phyloP scores from a whole-genome alignment of 345 rosid species.

The Eucalyptus microcorys region DNA sequence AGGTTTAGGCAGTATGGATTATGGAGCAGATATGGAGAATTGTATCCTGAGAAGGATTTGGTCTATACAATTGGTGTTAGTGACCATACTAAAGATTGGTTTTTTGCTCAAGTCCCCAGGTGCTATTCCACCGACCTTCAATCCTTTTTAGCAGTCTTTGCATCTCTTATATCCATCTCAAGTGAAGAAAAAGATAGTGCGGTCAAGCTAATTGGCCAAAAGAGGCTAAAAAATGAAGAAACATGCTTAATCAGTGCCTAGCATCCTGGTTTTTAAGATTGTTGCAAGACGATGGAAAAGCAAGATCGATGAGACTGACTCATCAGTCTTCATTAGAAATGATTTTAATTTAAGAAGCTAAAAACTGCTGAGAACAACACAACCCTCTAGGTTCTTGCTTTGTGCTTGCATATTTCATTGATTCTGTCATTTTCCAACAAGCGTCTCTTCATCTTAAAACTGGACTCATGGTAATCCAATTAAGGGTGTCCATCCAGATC shows the following conservation, averaged over 20 bases:
- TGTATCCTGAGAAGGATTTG: conserved; percentile 75
- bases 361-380: not conserved
- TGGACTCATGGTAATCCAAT: not conserved
- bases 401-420: not conserved
- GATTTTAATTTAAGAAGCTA: not conserved
- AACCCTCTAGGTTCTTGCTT: not conserved
- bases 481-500: not conserved
- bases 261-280: not conserved
- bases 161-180: not conserved
- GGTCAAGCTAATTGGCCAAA: not conserved
- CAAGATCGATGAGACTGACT: not conserved
- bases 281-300: not conserved
- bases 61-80: conserved; percentile 66
- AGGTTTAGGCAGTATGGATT: conserved; percentile 95
- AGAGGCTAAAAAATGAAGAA: not conserved
- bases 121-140: not conserved
- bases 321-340: not conserved
- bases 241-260: not conserved
- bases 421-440: not conserved
- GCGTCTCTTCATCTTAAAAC: not conserved
- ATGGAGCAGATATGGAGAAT: conserved; percentile 76
- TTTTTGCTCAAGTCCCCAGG: conserved; percentile 83
- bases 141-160: not conserved
- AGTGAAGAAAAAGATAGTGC: not conserved
- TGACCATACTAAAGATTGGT: conserved; percentile 76